These are phyloP conservation scores for Eurotiales sp. DNA, from an alignment of 2,329 filamentous ascomycete genomes.

Conservation along the genomic window DNA sequence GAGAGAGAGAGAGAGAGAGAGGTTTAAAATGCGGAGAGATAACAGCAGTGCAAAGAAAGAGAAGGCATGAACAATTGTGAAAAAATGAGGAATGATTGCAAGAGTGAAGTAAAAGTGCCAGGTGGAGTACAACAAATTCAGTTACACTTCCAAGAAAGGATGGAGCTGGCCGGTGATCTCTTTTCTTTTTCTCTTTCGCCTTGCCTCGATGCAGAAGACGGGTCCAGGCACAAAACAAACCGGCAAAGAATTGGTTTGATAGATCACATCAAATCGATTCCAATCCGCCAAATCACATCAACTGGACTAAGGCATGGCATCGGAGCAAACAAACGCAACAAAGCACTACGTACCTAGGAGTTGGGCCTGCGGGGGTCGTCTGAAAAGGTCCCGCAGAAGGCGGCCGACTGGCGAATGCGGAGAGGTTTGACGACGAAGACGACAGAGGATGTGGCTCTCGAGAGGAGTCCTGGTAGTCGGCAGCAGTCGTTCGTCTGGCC, in stretches of 20 bases:
- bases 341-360: conserved; percentile 32
- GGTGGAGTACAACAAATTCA: not conserved
- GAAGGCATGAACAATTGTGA: not conserved
- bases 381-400: conserved; percentile 21
- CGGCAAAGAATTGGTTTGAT: not conserved
- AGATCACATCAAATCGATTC: too few species aligned
- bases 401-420: conserved; percentile 28
- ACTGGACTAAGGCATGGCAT: too few species aligned
- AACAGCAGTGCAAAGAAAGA: not conserved
- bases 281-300: too few species aligned
- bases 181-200: too few species aligned
- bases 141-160: conserved; percentile 7
- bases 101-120: conserved; percentile 5
- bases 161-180: not conserved
- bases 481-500: conserved; percentile 44
- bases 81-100: not conserved
- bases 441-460: conserved; percentile 37
- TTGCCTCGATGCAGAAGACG: not conserved
- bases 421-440: too few species aligned
- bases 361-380: conserved; percentile 23
- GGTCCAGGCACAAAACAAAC: conserved; percentile 15
- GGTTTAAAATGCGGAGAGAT: too few species aligned
- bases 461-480: conserved; percentile 42
- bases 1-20: not conserved
- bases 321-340: conserved; percentile 6